These are phyloP conservation scores for Cordyceps cicadae DNA, from an alignment of 2,329 filamentous ascomycete species.

Conservation along the genomic window DNA sequence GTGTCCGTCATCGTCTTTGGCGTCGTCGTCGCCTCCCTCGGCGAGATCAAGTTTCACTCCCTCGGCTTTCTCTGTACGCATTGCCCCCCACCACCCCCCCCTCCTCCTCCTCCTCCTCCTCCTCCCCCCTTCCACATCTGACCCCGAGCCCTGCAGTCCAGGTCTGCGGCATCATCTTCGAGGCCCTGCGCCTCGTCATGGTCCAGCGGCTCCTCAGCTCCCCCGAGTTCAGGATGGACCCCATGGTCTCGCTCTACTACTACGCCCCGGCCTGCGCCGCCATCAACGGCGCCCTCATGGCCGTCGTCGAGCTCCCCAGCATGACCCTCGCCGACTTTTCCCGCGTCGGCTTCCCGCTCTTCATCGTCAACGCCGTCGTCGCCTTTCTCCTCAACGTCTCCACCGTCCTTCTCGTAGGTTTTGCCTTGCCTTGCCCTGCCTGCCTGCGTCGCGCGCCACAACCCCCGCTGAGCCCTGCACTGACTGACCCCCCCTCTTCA, in stretches of 20 bases:
- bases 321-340: constrained; percentile 63
- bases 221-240: constrained; percentile 86
- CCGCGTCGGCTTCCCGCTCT: constrained; percentile 62
- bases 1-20: constrained; percentile 91
- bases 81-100: rapidly evolving
- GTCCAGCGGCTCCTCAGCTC: constrained; percentile 76
- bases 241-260: constrained; percentile 81
- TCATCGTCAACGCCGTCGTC: constrained; percentile 67
- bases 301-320: constrained; percentile 65
- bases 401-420: constrained; percentile 72
- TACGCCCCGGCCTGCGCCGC: constrained; percentile 76
- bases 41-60: constrained; percentile 88
- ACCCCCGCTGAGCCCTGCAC: too few species aligned
- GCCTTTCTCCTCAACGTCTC: constrained; percentile 80
- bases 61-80: constrained; percentile 59
- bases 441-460: not conserved
- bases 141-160: constrained; percentile 36
- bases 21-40: constrained; percentile 87
- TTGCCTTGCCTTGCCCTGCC: constrained; percentile 16
- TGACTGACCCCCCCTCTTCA: constrained; percentile 30
- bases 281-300: constrained; percentile 69
- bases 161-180: constrained; percentile 68
- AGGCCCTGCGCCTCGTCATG: constrained; percentile 76
- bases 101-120: too few species aligned
- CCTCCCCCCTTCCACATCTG: not conserved